Evolutionary conservation across 331 rosid species (phyloP).

Genomic region (Phaseolus coccineus): DNA sequence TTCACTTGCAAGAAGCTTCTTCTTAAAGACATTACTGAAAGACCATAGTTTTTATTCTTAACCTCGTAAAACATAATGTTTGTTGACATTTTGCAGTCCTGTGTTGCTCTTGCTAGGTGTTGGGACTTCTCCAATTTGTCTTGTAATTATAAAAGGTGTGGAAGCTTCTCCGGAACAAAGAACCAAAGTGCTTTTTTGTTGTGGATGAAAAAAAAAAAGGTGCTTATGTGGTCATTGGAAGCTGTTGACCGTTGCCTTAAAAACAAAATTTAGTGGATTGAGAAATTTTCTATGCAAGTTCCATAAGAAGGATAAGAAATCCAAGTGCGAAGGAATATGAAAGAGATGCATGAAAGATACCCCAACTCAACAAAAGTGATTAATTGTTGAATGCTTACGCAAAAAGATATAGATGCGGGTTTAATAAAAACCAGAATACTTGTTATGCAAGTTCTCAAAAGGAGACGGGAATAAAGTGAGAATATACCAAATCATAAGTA

Average conservation of each 20-base stretch:
- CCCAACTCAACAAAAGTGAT: not conserved
- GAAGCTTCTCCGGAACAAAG: conserved; percentile 27
- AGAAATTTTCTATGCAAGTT: not conserved
- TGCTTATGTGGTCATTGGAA: conserved; percentile 16
- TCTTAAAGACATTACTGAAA: not conserved
- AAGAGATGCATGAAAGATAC: not conserved
- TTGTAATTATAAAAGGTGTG: not conserved
- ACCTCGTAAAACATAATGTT: not conserved
- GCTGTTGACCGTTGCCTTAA: not conserved
- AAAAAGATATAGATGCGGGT: not conserved
- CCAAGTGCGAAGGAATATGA: not conserved
- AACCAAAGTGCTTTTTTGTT: conserved; percentile 33
- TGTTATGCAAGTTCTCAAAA: not conserved
- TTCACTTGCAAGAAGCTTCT: conserved; percentile 1
- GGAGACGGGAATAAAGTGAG: not conserved
- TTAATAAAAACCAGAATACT: not conserved
- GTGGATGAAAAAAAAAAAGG: conserved; percentile 21
- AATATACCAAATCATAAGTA: not conserved
- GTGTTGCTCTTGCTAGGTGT: not conserved
- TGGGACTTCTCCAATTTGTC: conserved; percentile 10
- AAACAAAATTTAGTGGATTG: not conserved
- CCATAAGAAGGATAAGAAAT: not conserved
- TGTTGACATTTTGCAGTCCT: conserved; percentile 14
- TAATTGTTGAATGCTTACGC: not conserved
- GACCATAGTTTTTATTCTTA: not conserved